These are phyloP conservation scores for Fusarium sp. DNA, from an alignment of 2,329 filamentous ascomycete genomes.

Conservation along the genomic window DNA sequence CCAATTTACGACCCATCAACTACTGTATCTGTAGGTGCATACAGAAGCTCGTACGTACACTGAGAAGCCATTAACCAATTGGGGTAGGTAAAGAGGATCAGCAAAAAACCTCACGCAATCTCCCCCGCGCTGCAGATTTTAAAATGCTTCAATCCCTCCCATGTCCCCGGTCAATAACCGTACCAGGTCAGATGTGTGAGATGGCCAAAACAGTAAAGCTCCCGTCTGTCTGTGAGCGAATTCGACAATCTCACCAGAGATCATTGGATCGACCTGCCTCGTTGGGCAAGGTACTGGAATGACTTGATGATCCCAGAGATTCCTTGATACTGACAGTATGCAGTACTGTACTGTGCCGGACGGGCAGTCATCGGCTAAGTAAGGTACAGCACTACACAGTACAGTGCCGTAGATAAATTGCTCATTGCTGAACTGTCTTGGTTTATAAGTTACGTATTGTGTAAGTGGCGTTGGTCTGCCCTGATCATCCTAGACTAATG, in stretches of 20 bases:
- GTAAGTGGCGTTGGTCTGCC: conserved; percentile 17
- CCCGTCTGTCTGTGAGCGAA: conserved; percentile 28
- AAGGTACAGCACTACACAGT: background rate
- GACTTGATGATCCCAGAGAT: background rate
- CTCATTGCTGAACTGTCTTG: background rate
- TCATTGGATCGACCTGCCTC: conserved; percentile 21
- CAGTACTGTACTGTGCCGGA: background rate
- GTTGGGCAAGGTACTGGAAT: conserved; percentile 29
- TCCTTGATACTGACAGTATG: background rate
- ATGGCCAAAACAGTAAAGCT: conserved; percentile 25
- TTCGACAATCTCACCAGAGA: conserved; percentile 22
- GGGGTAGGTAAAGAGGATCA: conserved; percentile 12
- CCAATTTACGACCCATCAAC: background rate
- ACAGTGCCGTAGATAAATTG: background rate
- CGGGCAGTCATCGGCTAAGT: conserved; percentile 23
- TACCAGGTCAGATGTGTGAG: conserved; percentile 18
- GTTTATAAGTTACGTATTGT: background rate
- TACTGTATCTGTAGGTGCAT: background rate
- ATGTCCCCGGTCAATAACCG: conserved; percentile 13
- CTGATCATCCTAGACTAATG: conserved; percentile 11
- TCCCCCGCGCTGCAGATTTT: conserved; percentile 21
- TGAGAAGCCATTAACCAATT: conserved; percentile 1
- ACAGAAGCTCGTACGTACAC: background rate
- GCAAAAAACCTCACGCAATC: conserved; percentile 18
- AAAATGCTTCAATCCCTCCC: conserved; percentile 15